Percentiles rank a stretch among this genome's conserved stretches.
Evolutionary conservation across 1,284 basidiomycete species (phyloP).

Genomic region (Pulchroboletus neoregius): DNA sequence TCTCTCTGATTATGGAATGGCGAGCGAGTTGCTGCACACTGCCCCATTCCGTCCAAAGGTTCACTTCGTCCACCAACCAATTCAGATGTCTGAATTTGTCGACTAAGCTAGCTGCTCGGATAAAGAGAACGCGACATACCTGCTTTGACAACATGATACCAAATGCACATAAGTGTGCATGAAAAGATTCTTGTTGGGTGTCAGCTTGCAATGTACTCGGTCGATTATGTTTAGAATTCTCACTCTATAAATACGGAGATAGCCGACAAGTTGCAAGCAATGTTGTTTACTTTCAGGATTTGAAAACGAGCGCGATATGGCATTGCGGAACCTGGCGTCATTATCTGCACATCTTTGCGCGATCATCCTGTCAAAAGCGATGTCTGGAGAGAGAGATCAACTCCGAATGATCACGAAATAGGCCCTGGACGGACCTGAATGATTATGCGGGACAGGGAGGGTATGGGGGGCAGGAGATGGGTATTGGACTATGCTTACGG

Average conservation of each 20-base stretch:
- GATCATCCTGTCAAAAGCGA: constrained; percentile 9
- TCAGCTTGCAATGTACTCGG: constrained; percentile 5
- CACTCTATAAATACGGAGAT: constrained; percentile 26
- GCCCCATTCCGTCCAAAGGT: constrained; percentile 17
- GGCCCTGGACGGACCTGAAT: constrained; percentile 12
- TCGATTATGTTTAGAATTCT: not conserved
- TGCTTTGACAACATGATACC: constrained; percentile 10
- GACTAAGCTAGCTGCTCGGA: not conserved
- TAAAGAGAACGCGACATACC: constrained; percentile 3
- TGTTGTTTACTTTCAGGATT: not conserved
- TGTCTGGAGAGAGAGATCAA: constrained; percentile 15
- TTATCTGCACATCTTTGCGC: not conserved
- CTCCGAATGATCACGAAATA: not conserved
- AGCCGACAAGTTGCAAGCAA: constrained; percentile 11
- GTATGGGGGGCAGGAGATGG: constrained; percentile 1
- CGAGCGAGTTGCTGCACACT: constrained; percentile 21
- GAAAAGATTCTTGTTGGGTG: constrained; percentile 22
- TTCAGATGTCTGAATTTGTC: constrained; percentile 8
- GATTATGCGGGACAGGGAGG: not conserved
- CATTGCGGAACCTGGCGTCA: constrained; percentile 3
- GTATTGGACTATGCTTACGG: not conserved
- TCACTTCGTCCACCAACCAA: constrained; percentile 7
- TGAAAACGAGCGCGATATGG: constrained; percentile 5
- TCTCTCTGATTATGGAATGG: constrained; percentile 15
- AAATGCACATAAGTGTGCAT: constrained; percentile 27